phyloP scores from a whole-genome alignment of 129 eudicot genomes.

The Gnaphalium uliginosum region DNA sequence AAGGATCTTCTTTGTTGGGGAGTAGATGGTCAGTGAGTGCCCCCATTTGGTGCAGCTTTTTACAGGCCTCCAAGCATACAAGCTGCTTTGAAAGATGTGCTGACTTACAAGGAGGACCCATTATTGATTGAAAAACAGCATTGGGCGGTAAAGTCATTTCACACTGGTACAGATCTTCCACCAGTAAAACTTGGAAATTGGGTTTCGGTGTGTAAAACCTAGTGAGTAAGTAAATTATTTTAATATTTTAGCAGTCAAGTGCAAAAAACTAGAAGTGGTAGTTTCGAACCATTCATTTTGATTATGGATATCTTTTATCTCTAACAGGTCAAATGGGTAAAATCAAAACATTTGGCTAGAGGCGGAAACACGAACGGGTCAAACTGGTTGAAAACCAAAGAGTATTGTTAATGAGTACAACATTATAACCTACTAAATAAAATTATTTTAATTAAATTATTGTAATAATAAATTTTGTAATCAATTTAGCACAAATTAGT shows the following conservation, averaged over 20 bases:
- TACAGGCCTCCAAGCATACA: constrained; percentile 76
- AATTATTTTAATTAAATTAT: neutral
- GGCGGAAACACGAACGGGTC: neutral
- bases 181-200: constrained; percentile 39
- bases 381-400: neutral
- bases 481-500: neutral
- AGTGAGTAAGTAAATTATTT: constrained; percentile 10
- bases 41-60: constrained; percentile 62
- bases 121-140: constrained; percentile 55
- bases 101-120: constrained; percentile 49
- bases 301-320: neutral
- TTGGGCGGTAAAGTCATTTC: constrained; percentile 55
- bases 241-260: neutral
- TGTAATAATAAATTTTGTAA: neutral
- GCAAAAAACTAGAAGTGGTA: neutral
- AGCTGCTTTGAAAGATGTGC: constrained; percentile 54
- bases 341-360: neutral
- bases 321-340: constrained; percentile 8
- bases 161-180: constrained; percentile 47
- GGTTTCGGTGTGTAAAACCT: constrained; percentile 60
- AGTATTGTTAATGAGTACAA: neutral
- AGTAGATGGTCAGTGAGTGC: constrained; percentile 63
- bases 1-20: constrained; percentile 42
- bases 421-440: neutral
- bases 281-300: neutral